Conservation (phyloP, 352 stramenopile genomes). For the Phytophthora niederhauseri region DNA sequence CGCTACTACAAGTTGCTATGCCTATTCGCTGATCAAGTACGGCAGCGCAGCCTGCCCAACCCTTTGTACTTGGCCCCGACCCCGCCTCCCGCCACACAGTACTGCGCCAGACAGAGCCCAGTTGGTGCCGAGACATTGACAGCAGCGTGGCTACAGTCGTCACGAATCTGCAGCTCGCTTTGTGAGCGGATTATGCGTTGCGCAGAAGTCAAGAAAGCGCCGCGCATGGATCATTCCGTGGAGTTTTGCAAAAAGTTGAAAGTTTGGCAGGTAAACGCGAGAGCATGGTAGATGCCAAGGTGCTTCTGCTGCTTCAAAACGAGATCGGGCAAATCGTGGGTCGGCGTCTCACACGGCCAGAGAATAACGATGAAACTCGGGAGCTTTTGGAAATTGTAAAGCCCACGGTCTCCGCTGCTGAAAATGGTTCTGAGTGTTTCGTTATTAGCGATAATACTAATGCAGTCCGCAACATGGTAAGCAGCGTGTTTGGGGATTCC, state of each 20-base stretch:
- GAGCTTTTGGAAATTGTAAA: neutral
- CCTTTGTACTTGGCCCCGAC: neutral
- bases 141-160: conserved; percentile 1
- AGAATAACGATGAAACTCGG: neutral
- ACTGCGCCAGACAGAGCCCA: neutral
- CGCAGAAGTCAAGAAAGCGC: conserved; percentile 2
- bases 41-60: neutral
- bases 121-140: neutral
- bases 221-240: conserved; percentile 14
- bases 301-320: conserved; percentile 14
- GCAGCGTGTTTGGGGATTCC: neutral
- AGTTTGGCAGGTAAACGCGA: conserved; percentile 1
- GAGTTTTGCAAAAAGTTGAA: conserved; percentile 18
- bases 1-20: neutral
- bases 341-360: neutral
- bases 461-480: neutral
- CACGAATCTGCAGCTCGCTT: neutral
- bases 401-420: neutral
- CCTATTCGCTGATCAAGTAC: neutral
- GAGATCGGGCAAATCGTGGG: conserved; percentile 7
- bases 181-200: conserved; percentile 11
- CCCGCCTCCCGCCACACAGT: neutral
- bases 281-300: conserved; percentile 6
- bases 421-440: neutral
- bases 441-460: neutral